These are phyloP conservation scores for Cladosporium sp. DNA, from an alignment of 2,329 filamentous ascomycete genomes.

Conservation along the genomic window DNA sequence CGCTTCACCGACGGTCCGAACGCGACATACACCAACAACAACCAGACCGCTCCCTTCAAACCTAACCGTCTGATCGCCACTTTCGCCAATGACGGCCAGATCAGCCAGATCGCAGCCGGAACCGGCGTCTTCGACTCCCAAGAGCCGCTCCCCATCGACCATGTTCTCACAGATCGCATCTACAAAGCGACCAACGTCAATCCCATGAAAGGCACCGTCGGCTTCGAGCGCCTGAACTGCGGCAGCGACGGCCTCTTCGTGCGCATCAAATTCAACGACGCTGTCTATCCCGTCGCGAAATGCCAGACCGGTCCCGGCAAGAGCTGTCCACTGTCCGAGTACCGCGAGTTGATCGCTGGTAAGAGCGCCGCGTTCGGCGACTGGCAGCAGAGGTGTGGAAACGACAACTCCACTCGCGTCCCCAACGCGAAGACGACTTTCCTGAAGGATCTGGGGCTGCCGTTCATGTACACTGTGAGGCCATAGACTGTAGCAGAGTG, in stretches of 20 bases:
- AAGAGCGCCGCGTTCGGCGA: constrained; percentile 23
- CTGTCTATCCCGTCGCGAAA: constrained; percentile 61
- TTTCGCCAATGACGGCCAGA: constrained; percentile 67
- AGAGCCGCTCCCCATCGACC: constrained; percentile 48
- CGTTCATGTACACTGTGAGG: constrained; percentile 19
- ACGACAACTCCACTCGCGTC: constrained; percentile 21
- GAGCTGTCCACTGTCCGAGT: constrained; percentile 49
- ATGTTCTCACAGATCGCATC: constrained; percentile 43
- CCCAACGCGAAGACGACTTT: constrained; percentile 23
- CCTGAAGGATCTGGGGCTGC: constrained; percentile 22
- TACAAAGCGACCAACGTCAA: constrained; percentile 59
- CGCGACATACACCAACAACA: constrained; percentile 46
- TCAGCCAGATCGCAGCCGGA: constrained; percentile 60
- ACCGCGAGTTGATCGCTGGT: constrained; percentile 20
- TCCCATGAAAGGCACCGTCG: constrained; percentile 65
- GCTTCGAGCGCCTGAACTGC: constrained; percentile 64
- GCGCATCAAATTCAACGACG: constrained; percentile 62
- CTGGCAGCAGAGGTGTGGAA: constrained; percentile 23
- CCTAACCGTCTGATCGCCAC: constrained; percentile 60
- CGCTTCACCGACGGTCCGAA: constrained; percentile 56
- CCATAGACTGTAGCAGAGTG: constrained; percentile 2
- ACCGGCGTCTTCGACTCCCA: constrained; percentile 63
- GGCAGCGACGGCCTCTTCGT: constrained; percentile 48
- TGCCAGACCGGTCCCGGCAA: constrained; percentile 47
- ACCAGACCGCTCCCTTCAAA: constrained; percentile 49